Base-by-base conservation (phyloP, 2,329 filamentous ascomycete genomes). In the Fusarium abutilonis region DNA sequence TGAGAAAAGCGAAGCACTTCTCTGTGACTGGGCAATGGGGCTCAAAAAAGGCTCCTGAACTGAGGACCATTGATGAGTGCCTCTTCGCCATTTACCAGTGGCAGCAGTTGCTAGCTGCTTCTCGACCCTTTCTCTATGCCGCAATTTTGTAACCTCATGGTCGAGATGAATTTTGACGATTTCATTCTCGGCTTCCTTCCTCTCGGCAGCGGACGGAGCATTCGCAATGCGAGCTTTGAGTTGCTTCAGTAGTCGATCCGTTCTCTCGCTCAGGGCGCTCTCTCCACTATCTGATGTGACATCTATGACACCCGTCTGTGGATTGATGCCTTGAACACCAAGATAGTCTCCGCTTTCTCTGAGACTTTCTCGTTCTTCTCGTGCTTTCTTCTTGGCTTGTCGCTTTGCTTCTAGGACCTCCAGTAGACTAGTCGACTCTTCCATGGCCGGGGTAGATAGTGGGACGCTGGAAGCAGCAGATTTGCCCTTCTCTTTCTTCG, bases 261-360 rank as follows among this genome's bases (percentile, higher is more conserved):
- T 72, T 21, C 74, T 70, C 14, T 69, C 42, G 64, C 74, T 68
- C 41, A 68, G 42, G 5, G 70, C 73, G 53, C 77, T 78, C 26
- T 76, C 75, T 1, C 80, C 81, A 56, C 80, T 83, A 13, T 77
- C 76, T 3, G 81, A 81, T 8, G 81, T 80, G 4, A 82, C 71
- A 54, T 86, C 80, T 44, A 81, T 78, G 59, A 80, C 75, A 6
- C 85, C 83, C 1, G 85, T 86, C 38, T 78, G 74, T 0, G 85
- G 85, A 65, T 87, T 86, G 49, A 83, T 76, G 4, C 85, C 85
- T 55, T 85, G 83, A 2, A 86, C 82, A 2, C 84, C 84, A 0
- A 87, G 77, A 66, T 80, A 87, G 68, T 88, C 85, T 5, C 83
- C 83, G 50, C 82, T 85, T 50, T 81, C 78, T 58, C 81, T 83